phyloP scores from a whole-genome alignment of 495 filamentous ascomycete species.

The Hypoxylon intermedium region DNA sequence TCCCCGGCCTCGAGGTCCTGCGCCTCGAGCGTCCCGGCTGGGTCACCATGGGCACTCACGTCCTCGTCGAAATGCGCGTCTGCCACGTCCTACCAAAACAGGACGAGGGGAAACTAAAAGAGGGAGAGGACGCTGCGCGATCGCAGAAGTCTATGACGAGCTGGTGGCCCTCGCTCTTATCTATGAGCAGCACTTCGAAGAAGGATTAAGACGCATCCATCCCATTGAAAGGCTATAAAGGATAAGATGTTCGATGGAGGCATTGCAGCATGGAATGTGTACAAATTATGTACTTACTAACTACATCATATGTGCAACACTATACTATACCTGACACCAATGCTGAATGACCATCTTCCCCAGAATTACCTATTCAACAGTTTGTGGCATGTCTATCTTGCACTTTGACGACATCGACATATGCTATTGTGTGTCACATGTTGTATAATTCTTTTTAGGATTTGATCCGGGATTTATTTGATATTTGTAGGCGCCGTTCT shows the following conservation, averaged over 20 bases:
- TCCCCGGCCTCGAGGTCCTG: constrained; percentile 83
- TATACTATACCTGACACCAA: no score
- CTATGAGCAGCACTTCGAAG: constrained; percentile 24
- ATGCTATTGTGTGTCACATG: no score
- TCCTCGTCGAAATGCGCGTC: constrained; percentile 54
- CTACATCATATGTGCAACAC: not conserved
- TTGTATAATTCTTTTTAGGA: not conserved
- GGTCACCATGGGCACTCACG: constrained; percentile 73
- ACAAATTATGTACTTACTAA: not conserved
- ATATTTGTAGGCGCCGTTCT: constrained; percentile 30
- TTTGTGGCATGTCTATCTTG: no score
- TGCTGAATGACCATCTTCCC: no score
- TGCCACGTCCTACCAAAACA: constrained; percentile 8
- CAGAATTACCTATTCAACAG: no score
- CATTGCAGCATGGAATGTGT: no score
- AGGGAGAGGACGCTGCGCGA: not conserved
- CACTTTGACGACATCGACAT: not conserved
- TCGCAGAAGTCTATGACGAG: constrained; percentile 10
- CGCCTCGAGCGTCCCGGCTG: constrained; percentile 67
- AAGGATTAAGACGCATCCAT: constrained; percentile 4
- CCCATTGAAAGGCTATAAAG: no score
- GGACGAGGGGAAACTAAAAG: constrained; percentile 6
- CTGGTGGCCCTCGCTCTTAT: constrained; percentile 23
- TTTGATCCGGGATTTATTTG: constrained; percentile 40
- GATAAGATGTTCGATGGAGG: no score